phyloP scores from a whole-genome alignment of 2,329 filamentous ascomycete species.

The Trichoderma arundinaceum region DNA sequence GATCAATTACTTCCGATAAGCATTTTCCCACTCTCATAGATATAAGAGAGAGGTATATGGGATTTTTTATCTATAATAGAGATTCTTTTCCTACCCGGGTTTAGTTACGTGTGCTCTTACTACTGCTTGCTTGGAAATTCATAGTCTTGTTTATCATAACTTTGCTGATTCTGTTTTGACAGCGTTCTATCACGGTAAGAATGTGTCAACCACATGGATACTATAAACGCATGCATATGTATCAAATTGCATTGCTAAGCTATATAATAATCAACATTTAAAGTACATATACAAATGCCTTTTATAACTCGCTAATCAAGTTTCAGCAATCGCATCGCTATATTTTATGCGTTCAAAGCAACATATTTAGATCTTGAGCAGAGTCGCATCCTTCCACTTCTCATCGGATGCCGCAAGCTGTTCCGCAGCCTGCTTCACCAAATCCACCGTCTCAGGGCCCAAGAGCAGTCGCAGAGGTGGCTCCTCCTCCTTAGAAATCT shows the following conservation, averaged over 20 bases:
- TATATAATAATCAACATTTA: background rate
- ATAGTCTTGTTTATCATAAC: too few relatives aligned
- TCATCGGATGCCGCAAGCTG: conserved; percentile 41
- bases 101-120: too few relatives aligned
- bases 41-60: too few relatives aligned
- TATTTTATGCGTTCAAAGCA: background rate
- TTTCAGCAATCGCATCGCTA: background rate
- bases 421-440: conserved; percentile 35
- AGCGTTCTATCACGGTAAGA: background rate
- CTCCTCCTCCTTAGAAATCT: conserved; percentile 39
- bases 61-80: too few relatives aligned
- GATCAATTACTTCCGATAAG: too few relatives aligned
- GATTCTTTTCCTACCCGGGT: background rate
- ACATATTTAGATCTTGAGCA: background rate
- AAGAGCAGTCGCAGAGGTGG: conserved; percentile 44
- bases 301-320: background rate
- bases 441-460: conserved; percentile 40
- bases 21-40: too few relatives aligned
- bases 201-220: too few relatives aligned
- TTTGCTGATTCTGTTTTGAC: background rate
- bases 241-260: background rate
- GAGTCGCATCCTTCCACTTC: conserved; percentile 39
- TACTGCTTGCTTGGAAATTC: too few relatives aligned
- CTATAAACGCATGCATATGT: too few relatives aligned
- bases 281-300: background rate